These are phyloP conservation scores for Stenocarpella maydis DNA, from an alignment of 2,329 filamentous ascomycete species.

Conservation along the genomic window DNA sequence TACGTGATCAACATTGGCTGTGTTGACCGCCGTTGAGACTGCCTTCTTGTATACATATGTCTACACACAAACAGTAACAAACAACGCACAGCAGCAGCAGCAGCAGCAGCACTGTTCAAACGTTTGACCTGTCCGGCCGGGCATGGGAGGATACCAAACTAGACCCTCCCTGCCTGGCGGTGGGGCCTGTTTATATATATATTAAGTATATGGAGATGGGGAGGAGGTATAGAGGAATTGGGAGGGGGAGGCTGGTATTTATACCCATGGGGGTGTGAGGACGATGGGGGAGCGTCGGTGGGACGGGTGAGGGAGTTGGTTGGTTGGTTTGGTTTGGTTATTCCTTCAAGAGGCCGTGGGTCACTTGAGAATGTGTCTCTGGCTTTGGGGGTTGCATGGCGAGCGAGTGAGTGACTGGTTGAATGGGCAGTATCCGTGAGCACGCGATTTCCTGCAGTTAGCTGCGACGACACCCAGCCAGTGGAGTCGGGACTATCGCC, in stretches of 20 bases:
- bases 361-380: neutral
- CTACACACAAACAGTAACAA: neutral
- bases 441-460: neutral
- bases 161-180: neutral
- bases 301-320: neutral
- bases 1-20: neutral
- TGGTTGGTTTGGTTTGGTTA: neutral
- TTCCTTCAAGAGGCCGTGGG: neutral
- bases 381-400: neutral
- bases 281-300: accelerated
- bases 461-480: neutral
- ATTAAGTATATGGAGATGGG: neutral
- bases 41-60: neutral
- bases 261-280: neutral
- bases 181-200: neutral
- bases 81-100: neutral
- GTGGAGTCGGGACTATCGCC: neutral
- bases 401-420: neutral
- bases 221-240: accelerated
- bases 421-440: neutral
- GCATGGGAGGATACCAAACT: neutral
- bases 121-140: neutral
- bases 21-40: neutral
- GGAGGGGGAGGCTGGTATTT: neutral
- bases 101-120: slow-evolving; percentile 4